Percentiles rank a stretch among this genome's conserved stretches.
These are phyloP conservation scores for Candolleomyces efflorescens DNA, from an alignment of 768 basidiomycete genomes.

Conservation along the genomic window DNA sequence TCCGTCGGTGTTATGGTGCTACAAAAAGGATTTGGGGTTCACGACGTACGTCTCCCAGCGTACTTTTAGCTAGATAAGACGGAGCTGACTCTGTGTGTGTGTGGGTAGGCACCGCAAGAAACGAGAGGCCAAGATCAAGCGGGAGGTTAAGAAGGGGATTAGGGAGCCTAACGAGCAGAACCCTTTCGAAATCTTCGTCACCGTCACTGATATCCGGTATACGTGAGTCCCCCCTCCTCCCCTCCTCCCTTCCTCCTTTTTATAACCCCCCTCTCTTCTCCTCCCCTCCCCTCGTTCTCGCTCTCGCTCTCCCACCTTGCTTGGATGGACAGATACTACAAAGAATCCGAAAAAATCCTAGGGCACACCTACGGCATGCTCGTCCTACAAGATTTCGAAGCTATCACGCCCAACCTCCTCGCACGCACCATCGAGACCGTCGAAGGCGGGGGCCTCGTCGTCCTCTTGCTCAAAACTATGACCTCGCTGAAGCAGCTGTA, in stretches of 20 bases:
- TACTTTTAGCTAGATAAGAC: too few relatives aligned
- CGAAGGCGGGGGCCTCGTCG: conserved; percentile 88
- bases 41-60: conserved; percentile 60
- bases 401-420: conserved; percentile 94
- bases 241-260: background rate
- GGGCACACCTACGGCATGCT: conserved; percentile 99
- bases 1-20: conserved; percentile 95
- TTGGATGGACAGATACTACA: conserved; percentile 96
- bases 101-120: conserved; percentile 90
- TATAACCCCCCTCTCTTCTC: too few relatives aligned
- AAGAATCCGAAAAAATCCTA: conserved; percentile 94
- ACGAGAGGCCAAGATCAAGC: conserved; percentile 93
- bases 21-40: conserved; percentile 98
- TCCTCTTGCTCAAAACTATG: conserved; percentile 93
- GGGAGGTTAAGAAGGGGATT: conserved; percentile 91
- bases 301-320: too few relatives aligned
- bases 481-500: conserved; percentile 87
- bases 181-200: conserved; percentile 97
- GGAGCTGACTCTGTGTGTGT: too few relatives aligned
- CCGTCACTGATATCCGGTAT: conserved; percentile 98
- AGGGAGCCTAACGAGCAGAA: conserved; percentile 93
- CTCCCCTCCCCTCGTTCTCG: background rate
- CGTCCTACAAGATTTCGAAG: conserved; percentile 96
- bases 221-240: conserved; percentile 51
- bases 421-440: conserved; percentile 98